A percentile compares a stretch with the other conserved stretches of the same genome.
These are phyloP conservation scores for Colletotrichum costaricense DNA, from an alignment of 2,329 filamentous ascomycete genomes.

Conservation along the genomic window DNA sequence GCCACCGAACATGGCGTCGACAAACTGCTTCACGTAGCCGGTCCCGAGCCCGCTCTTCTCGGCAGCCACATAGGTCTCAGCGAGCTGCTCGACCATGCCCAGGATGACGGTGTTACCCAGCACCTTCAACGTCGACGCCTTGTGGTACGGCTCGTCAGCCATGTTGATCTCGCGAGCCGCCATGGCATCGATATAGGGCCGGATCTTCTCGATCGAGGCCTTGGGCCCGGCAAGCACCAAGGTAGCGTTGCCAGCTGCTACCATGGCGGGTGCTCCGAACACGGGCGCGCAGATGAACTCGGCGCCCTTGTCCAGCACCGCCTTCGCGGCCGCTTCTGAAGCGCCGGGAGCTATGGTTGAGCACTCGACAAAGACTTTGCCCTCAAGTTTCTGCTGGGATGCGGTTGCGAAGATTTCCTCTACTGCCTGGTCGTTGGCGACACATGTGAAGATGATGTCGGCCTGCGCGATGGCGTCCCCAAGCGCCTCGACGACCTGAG, in stretches of 20 bases:
- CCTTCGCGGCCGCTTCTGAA: constrained; percentile 72
- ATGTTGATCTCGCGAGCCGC: constrained; percentile 80
- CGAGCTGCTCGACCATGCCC: constrained; percentile 83
- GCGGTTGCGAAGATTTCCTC: constrained; percentile 69
- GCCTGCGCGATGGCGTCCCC: constrained; percentile 73
- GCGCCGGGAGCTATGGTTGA: constrained; percentile 90
- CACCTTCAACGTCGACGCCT: constrained; percentile 80
- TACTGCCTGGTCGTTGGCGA: constrained; percentile 82
- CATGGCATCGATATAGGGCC: constrained; percentile 79
- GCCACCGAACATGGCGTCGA: constrained; percentile 80
- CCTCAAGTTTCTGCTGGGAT: constrained; percentile 66
- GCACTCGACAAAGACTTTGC: constrained; percentile 87
- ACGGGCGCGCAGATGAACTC: constrained; percentile 79
- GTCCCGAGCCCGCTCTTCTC: constrained; percentile 84
- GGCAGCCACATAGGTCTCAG: constrained; percentile 81
- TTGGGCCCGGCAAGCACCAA: constrained; percentile 77
- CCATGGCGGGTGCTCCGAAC: constrained; percentile 78
- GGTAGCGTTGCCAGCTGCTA: constrained; percentile 77
- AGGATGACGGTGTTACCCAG: constrained; percentile 89
- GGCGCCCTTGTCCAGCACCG: constrained; percentile 68
- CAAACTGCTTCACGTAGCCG: constrained; percentile 76
- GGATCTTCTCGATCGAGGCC: constrained; percentile 70
- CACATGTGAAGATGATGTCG: constrained; percentile 85
- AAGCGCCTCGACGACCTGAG: constrained; percentile 72
- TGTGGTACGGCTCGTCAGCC: constrained; percentile 73